These are phyloP conservation scores for Ilyonectria robusta DNA, from an alignment of 2,329 filamentous ascomycete species.

Conservation along the genomic window DNA sequence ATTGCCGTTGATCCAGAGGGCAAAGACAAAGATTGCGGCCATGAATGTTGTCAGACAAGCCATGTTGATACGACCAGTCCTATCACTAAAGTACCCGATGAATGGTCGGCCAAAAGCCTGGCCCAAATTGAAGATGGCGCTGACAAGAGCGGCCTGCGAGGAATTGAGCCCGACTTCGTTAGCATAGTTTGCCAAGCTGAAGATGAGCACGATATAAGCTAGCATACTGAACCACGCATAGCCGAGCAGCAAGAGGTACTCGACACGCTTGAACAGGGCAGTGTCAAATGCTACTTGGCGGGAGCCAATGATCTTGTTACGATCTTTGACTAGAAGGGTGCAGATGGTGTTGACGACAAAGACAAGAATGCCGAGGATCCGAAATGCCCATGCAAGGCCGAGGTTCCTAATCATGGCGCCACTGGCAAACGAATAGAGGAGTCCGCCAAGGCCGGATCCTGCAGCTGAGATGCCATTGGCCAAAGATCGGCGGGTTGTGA, in stretches of 20 bases:
- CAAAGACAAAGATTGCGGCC: slow-evolving; percentile 74
- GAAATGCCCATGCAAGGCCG: slow-evolving; percentile 76
- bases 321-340: slow-evolving; percentile 75
- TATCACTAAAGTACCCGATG: slow-evolving; percentile 81
- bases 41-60: slow-evolving; percentile 75
- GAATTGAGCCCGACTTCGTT: slow-evolving; percentile 76
- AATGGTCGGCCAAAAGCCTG: slow-evolving; percentile 78
- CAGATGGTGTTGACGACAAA: slow-evolving; percentile 76
- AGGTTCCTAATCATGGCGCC: slow-evolving; percentile 78
- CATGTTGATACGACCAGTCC: slow-evolving; percentile 80
- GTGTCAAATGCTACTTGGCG: slow-evolving; percentile 77
- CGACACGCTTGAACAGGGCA: slow-evolving; percentile 70
- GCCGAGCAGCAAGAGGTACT: slow-evolving; percentile 75
- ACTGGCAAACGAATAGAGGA: slow-evolving; percentile 76
- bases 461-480: slow-evolving; percentile 78
- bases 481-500: slow-evolving; percentile 75
- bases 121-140: slow-evolving; percentile 79
- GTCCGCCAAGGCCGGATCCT: slow-evolving; percentile 83
- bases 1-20: slow-evolving; percentile 80
- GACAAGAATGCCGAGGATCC: slow-evolving; percentile 74
- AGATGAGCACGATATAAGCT: slow-evolving; percentile 83
- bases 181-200: slow-evolving; percentile 82
- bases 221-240: slow-evolving; percentile 82
- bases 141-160: slow-evolving; percentile 77
- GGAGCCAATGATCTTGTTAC: slow-evolving; percentile 80